Evolutionary conservation across 192 early-diverging fungal genomes (phyloP), one percentile per base, ranked within the genome.

Genomic region (Rhizophagus prolifer): DNA sequence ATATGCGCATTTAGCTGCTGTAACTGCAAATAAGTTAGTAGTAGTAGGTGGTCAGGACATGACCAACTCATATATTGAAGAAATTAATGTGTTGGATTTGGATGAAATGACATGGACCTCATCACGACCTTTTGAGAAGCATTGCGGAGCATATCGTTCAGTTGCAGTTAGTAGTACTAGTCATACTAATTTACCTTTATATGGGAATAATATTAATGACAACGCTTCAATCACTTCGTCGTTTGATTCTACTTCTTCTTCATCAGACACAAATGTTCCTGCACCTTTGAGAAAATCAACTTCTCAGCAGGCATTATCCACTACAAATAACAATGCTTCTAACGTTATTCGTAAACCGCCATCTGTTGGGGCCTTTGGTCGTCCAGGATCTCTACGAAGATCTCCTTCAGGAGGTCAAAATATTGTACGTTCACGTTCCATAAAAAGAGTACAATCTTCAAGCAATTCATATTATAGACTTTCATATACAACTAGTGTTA

Each of bases 21-120:
- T 94, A 6, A 88, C 88, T 46, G 87, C 85, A 46, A 88, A 87
- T 72, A 83, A 85, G 46, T 79, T 94, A 30, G 85, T 92, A 5
- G 80, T 93, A 4, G 84, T 94, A 12, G 93, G 93, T 62, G 93
- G 93, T 23, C 93, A 94, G 80, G 92, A 94, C 68, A 84, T 92
- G 69, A 86, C 83, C 62, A 92, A 92, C 77, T 88, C 86, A 68
- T 94, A 94, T 76, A 86, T 94, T 8, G 91, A 90, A 78, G 91
- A 94, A 74, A 85, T 93, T 71, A 93, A 93, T 60, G 89, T 94
- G 4, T 84, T 93, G n/a, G 90, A 94, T 76, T 82, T 93, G 70
- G 87, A 87, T 60, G 75, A 85, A 7, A 88, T 86, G 72, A 86
- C 85, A 60, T 94, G 93, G 93, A 86, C 90, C 31, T 80, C 82